Evolutionary conservation across 208 protist species (phyloP).

Genomic region (Herpetomonas samuelpessoai): DNA sequence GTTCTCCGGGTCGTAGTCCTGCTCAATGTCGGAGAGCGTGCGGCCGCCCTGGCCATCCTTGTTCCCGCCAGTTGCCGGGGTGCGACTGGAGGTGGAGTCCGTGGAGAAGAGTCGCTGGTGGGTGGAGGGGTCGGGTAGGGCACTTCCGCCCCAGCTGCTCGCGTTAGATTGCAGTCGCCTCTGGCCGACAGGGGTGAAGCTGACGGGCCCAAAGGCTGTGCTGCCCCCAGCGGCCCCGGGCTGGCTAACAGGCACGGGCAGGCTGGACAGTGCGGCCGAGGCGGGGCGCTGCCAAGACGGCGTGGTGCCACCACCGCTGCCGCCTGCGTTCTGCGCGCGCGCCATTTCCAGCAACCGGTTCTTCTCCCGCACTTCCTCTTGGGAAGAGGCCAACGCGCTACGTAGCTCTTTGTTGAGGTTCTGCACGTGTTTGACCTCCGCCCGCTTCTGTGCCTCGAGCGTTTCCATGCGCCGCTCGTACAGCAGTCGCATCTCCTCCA

Average conservation of each 20-base stretch:
- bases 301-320: background rate
- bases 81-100: background rate
- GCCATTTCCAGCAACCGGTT: slow-evolving; percentile 19
- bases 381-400: slow-evolving; percentile 39
- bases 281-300: background rate
- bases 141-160: background rate
- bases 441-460: slow-evolving; percentile 33
- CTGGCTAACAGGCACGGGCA: background rate
- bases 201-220: too few species aligned
- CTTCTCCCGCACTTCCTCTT: slow-evolving; percentile 47
- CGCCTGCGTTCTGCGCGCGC: slow-evolving; percentile 2
- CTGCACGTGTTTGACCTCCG: slow-evolving; percentile 51
- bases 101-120: background rate
- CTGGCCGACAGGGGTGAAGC: background rate
- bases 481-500: slow-evolving; percentile 36
- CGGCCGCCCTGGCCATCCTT: background rate
- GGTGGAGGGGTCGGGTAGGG: too few species aligned
- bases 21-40: slow-evolving; percentile 28
- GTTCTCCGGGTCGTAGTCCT: slow-evolving; percentile 39
- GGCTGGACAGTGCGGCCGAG: background rate
- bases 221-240: too few species aligned
- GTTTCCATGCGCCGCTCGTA: slow-evolving; percentile 47
- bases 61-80: background rate
- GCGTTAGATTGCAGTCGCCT: too few species aligned
- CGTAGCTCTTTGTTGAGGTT: slow-evolving; percentile 62